These are phyloP conservation scores for Ogataea pignaliae DNA, from an alignment of 805 yeast species.

Conservation along the genomic window DNA sequence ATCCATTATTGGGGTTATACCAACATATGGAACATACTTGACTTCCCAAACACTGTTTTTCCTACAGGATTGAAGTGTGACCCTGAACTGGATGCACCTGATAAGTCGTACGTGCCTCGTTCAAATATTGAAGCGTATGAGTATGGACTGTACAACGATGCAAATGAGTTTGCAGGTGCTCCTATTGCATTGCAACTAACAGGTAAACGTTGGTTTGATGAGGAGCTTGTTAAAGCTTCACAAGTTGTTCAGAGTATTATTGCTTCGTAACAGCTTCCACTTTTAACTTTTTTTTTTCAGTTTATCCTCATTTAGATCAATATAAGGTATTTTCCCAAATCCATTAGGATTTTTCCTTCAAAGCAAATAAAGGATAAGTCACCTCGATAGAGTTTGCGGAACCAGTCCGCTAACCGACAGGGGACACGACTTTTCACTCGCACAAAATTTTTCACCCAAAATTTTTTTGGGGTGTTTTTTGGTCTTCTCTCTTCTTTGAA, in stretches of 20 bases:
- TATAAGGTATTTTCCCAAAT: too few species aligned
- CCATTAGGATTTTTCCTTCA: too few species aligned
- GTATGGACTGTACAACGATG: conserved; percentile 28
- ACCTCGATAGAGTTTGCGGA: too few species aligned
- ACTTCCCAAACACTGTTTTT: conserved; percentile 56
- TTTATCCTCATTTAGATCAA: too few species aligned
- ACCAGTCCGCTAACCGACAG: too few species aligned
- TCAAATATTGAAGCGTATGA: conserved; percentile 29
- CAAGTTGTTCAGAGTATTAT: conserved; percentile 34
- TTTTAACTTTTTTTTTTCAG: too few species aligned
- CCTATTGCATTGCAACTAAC: conserved; percentile 48
- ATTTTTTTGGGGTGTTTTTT: too few species aligned
- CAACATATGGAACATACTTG: conserved; percentile 61
- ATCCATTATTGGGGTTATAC: conserved; percentile 73
- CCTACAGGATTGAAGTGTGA: conserved; percentile 55
- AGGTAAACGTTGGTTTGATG: conserved; percentile 49
- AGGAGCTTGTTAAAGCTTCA: conserved; percentile 42
- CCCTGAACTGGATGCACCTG: conserved; percentile 20
- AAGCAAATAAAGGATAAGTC: too few species aligned
- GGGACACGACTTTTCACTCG: too few species aligned
- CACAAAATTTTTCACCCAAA: too few species aligned
- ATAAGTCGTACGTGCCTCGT: conserved; percentile 14
- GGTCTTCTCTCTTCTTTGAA: too few species aligned
- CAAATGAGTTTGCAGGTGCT: conserved; percentile 37
- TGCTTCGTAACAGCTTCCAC: conserved; percentile 5